Base-by-base conservation (phyloP, 2,329 filamentous ascomycete species). In the Diplodia scrobiculata region DNA sequence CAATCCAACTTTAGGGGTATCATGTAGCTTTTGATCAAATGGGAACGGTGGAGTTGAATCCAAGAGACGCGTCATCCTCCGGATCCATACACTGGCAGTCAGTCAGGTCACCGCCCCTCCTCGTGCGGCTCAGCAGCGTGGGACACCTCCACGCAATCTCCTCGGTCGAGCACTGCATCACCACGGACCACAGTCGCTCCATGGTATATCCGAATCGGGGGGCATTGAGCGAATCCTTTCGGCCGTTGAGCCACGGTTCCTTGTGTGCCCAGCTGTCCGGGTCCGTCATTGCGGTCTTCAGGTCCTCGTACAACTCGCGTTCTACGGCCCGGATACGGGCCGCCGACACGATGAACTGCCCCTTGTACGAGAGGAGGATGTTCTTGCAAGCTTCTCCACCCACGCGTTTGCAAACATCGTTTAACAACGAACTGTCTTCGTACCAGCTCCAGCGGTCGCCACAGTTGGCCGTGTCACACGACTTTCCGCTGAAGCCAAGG, bases 331-430 rank as follows among this genome's bases (percentile, higher is more conserved):
- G 72, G 5, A 83, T 79, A 0, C 82, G 75, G 5, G 72, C 73
- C 0, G 79, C 79, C 0, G 79, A 81, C 2, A 77, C 79, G 45
- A 82, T 72, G 69, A 84, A 83, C 60, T 82, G 79, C 17, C 82
- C 82, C 52, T 80, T 79, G 68, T 81, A 81, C 2, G 78, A 80
- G 6, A 83, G 68, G 13, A 78, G 71, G 0, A 80, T 74, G 29
- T 71, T 70, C 2, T 73, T 71, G 65, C 77, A 78, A 17, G 67
- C 67, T 5, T 74, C 77, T 62, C 47, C 65, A 19, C 51, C 29
- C 3, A 45, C 53, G 6, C 53, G 54, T n/a, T 19, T 38, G 53
- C 63, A 66, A 13, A 81, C 71, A 66, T 77, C 54, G n/a, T 77
- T 73, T 17, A 83, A 70, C 5, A 81, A 70, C 7, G 72, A 67